phyloP scores from a whole-genome alignment of 2,329 filamentous ascomycete genomes.

The Pseudogymnoascus sp. region DNA sequence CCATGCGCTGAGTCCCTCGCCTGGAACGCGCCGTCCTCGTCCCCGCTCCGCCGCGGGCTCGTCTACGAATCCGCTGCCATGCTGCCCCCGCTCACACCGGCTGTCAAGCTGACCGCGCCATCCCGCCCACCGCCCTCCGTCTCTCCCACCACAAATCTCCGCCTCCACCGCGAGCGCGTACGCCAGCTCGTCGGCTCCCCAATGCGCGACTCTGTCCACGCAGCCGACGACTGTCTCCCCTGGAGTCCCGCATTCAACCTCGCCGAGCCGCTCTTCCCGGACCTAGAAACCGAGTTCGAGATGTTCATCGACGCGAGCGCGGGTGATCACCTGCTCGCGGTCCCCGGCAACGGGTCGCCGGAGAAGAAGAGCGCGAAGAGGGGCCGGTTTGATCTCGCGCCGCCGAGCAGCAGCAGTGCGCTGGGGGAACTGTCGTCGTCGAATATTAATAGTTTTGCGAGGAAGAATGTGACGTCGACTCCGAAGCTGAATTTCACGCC shows the following conservation, averaged over 20 bases:
- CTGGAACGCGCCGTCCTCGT: slow-evolving; percentile 51
- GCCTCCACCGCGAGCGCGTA: slow-evolving; percentile 78
- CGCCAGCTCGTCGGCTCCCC: slow-evolving; percentile 75
- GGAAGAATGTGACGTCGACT: slow-evolving; percentile 43
- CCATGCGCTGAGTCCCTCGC: slow-evolving; percentile 18
- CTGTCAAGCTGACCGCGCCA: slow-evolving; percentile 68
- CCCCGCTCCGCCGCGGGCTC: slow-evolving; percentile 48
- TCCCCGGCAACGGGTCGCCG: slow-evolving; percentile 52
- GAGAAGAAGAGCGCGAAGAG: slow-evolving; percentile 55
- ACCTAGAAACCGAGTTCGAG: slow-evolving; percentile 50
- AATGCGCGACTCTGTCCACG: slow-evolving; percentile 42
- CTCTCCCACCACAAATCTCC: slow-evolving; percentile 87
- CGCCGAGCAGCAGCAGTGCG: no score
- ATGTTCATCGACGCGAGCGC: slow-evolving; percentile 43
- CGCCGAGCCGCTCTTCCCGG: slow-evolving; percentile 49
- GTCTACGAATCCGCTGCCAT: slow-evolving; percentile 48
- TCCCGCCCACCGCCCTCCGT: slow-evolving; percentile 58
- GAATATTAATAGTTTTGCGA: slow-evolving; percentile 36
- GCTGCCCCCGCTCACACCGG: slow-evolving; percentile 72
- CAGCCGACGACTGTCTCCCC: slow-evolving; percentile 44
- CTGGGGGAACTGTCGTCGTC: not conserved
- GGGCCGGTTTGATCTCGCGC: slow-evolving; percentile 54
- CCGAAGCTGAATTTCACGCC: slow-evolving; percentile 43
- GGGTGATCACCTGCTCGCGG: slow-evolving; percentile 34
- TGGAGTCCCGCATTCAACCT: slow-evolving; percentile 63